Conservation (phyloP, 768 basidiomycete species). For the Neoboletus magnificus region DNA sequence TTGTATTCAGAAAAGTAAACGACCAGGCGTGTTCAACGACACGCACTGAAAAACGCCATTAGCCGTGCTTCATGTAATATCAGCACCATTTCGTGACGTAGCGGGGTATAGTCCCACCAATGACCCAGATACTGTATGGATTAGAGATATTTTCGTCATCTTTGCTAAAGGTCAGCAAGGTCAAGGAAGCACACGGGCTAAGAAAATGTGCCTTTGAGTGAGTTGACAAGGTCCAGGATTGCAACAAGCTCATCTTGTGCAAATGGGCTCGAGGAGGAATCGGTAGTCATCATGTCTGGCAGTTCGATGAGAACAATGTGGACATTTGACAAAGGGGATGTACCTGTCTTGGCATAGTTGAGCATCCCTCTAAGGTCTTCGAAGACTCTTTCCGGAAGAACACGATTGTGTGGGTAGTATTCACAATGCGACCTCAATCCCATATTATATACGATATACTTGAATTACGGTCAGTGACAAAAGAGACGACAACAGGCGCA, state of each 20-base stretch:
- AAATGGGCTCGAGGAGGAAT: slow-evolving; percentile 18
- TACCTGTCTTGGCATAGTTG: slow-evolving; percentile 14
- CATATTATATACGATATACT: not conserved
- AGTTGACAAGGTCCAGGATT: slow-evolving; percentile 13
- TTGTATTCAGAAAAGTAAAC: not conserved
- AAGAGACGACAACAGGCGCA: not conserved
- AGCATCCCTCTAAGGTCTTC: slow-evolving; percentile 17
- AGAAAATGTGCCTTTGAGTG: slow-evolving; percentile 5
- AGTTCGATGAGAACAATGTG: not conserved
- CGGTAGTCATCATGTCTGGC: slow-evolving; percentile 14
- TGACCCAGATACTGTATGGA: slow-evolving; percentile 8
- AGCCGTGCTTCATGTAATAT: slow-evolving; percentile 8
- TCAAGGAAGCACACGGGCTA: not conserved
- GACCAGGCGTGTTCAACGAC: not conserved
- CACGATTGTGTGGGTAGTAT: slow-evolving; percentile 9
- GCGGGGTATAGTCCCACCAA: slow-evolving; percentile 1
- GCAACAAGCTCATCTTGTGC: slow-evolving; percentile 10
- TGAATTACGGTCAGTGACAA: not conserved
- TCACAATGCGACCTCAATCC: slow-evolving; percentile 15
- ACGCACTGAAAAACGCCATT: slow-evolving; percentile 13
- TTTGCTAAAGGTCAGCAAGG: not conserved
- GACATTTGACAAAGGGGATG: not conserved
- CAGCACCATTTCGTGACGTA: not conserved
- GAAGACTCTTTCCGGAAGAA: slow-evolving; percentile 2
- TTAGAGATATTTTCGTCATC: slow-evolving; percentile 3